Evolutionary conservation across 1,284 basidiomycete species (phyloP).

Genomic region (Ceratobasidium sp.): DNA sequence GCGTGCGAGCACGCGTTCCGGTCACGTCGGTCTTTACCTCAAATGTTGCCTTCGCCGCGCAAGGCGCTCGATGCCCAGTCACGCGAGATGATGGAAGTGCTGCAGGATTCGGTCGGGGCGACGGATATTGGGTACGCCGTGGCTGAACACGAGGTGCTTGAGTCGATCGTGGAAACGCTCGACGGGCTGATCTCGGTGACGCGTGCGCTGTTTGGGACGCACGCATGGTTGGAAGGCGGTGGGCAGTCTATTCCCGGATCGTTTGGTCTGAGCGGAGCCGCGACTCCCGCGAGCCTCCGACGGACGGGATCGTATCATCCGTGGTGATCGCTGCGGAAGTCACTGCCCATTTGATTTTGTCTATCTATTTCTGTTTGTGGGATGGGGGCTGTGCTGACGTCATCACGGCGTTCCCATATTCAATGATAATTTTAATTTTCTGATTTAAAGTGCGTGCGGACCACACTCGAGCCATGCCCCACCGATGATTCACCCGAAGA

Average conservation of each 20-base stretch:
- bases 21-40: constrained; percentile 58
- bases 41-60: constrained; percentile 59
- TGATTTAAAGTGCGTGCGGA: background rate
- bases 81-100: constrained; percentile 50
- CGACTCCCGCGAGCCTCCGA: background rate
- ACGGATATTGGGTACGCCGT: constrained; percentile 50
- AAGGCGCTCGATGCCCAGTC: constrained; percentile 54
- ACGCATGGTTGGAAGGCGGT: constrained; percentile 51
- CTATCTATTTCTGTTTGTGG: too few relatives aligned
- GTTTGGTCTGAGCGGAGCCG: constrained; percentile 13
- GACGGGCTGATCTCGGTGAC: constrained; percentile 56
- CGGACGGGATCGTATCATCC: background rate
- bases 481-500: background rate
- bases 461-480: background rate
- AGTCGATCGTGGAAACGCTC: constrained; percentile 55
- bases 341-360: too few relatives aligned
- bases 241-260: background rate
- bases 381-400: constrained; percentile 14
- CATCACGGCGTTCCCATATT: background rate
- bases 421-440: background rate
- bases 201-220: constrained; percentile 57
- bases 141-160: constrained; percentile 57
- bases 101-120: constrained; percentile 46
- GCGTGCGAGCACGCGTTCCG: constrained; percentile 61
- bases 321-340: background rate